phyloP scores from a whole-genome alignment of 441 rosid genomes.

The Gossypium aridum region DNA sequence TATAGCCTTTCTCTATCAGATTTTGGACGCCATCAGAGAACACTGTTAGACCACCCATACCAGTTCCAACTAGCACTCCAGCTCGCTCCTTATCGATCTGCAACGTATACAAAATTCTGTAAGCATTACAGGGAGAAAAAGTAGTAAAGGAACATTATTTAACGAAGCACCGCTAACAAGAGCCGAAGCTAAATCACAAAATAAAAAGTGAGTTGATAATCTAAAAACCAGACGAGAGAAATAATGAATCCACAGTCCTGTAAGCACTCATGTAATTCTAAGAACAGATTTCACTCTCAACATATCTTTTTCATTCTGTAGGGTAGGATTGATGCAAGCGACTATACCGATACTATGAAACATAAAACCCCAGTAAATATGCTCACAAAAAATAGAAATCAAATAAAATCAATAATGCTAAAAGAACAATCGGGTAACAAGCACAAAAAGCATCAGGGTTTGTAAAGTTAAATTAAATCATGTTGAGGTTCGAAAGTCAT shows the following conservation, averaged over 20 bases:
- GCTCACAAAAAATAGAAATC: not conserved
- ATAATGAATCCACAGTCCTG: not conserved
- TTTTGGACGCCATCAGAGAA: constrained; percentile 84
- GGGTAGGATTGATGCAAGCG: too few species aligned
- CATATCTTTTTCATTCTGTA: not conserved
- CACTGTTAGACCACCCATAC: constrained; percentile 94
- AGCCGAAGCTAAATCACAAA: not conserved
- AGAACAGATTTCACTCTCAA: not conserved
- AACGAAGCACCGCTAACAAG: constrained; percentile 8
- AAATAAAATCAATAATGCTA: not conserved
- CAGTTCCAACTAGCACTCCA: constrained; percentile 94
- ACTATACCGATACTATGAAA: not conserved
- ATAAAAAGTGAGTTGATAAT: not conserved
- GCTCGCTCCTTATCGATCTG: constrained; percentile 75
- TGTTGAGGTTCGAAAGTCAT: not conserved
- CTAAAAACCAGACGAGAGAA: not conserved
- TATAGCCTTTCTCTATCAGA: constrained; percentile 76
- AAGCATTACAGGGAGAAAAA: not conserved
- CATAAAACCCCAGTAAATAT: not conserved
- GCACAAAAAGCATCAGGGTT: not conserved
- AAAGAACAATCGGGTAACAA: not conserved
- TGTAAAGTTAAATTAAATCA: not conserved
- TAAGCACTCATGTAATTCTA: not conserved
- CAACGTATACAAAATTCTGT: constrained; percentile 8
- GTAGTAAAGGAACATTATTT: not conserved